Evolutionary conservation across 441 rosid genomes (phyloP), one percentile per base, ranked within the genome.

Genomic region (Brassica balearica): DNA sequence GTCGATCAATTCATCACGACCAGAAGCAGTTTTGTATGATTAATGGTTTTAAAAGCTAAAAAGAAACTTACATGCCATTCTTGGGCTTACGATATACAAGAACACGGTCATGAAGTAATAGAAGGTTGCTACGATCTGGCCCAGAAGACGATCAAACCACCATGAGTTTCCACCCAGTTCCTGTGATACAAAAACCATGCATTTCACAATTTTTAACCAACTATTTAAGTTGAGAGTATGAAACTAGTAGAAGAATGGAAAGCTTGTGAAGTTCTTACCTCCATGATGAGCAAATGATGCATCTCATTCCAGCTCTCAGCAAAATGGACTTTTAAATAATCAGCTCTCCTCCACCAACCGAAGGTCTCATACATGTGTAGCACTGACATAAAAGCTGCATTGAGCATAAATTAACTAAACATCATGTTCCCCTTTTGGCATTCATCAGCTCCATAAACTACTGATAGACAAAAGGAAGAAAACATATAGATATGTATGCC

Each of bases 231-330:
- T 2, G 43, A 69, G 68, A 65, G 14, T 2, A 59, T 9, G 69
- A 6, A 76, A 48, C 43, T 61, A 5, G 4, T 27, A 36, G 7
- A 67, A 48, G 9, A 71, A 72, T 20, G 56, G 8, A 22, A 43
- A 43, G 8, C 19, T 3, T 3, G 22, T 64, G 2, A 61, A 62
- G 1, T 58, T 69, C 93, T 78, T 85, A 95, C 97, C 81, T 95
- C 99, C 99, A 95, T 95, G 64, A 95, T 90, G 69, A 95, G 97
- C 86, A 93, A 86, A 86, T 93, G 99, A 68, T 95, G 99, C 99
- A 95, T 95, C 85, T 95, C 97, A 82, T 95, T 95, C 99, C 97
- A 95, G 85, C 96, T 95, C 88, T 95, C 97, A 70, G 99, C 99
- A 88, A 95, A 95, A 77, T 95, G 99, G 36, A 95, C 97, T 88